These are phyloP conservation scores for Camellia oleifera DNA, from an alignment of 179 eudicot species.

Conservation along the genomic window DNA sequence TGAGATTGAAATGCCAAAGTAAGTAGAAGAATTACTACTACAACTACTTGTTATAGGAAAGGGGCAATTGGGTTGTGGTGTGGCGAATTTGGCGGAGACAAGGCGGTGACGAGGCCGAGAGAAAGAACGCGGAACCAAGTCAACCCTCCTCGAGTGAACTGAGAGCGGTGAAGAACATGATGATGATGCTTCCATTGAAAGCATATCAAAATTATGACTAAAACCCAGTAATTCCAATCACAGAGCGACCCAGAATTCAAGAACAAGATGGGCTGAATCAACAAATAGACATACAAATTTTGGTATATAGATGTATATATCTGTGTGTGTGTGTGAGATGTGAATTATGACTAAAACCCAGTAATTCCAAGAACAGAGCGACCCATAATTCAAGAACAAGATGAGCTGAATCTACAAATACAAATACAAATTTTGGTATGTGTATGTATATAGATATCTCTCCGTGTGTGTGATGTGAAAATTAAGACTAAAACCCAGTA, in stretches of 20 bases:
- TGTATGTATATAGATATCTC: not conserved
- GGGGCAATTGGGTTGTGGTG: conserved; percentile 14
- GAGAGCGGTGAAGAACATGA: conserved; percentile 32
- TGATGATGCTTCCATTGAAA: conserved; percentile 37
- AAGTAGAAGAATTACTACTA: conserved; percentile 24
- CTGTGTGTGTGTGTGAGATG: not conserved
- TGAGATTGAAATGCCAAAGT: conserved; percentile 29
- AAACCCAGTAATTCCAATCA: not conserved
- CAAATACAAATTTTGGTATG: too few relatives aligned
- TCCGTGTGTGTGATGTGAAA: not conserved
- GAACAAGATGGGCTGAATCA: not conserved
- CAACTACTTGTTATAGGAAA: not conserved
- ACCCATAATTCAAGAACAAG: too few relatives aligned
- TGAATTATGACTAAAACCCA: too few relatives aligned
- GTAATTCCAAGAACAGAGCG: too few relatives aligned
- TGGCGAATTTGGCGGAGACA: conserved; percentile 1
- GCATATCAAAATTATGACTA: not conserved
- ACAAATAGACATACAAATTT: not conserved
- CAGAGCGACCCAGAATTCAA: not conserved
- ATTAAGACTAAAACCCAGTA: too few relatives aligned
- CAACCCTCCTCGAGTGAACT: conserved; percentile 19
- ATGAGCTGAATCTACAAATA: too few relatives aligned
- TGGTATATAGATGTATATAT: not conserved
- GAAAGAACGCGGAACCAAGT: not conserved
- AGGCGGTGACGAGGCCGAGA: conserved; percentile 20